Base-by-base conservation (phyloP, 805 yeast genomes). In the Saccharomyces mikatae region DNA sequence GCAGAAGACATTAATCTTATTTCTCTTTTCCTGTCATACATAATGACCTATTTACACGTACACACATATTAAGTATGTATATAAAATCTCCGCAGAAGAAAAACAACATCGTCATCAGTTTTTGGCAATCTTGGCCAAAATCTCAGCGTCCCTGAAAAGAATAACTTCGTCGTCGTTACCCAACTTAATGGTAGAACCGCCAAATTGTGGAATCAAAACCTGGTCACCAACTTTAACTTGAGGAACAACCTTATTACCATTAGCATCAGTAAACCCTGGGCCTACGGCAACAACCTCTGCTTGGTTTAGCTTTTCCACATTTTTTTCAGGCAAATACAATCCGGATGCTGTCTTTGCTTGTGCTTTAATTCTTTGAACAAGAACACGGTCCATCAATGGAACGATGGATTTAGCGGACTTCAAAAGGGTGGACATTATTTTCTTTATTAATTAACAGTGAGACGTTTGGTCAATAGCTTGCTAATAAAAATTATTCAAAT, bases 281-380 rank as follows among this genome's bases (percentile, higher is more conserved):
- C 99, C 99, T 60, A 91, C 89, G 56, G 98, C 92, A 60, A 92
- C 74, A 51, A 92, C 98, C 54, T 84, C 84, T 58, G 91, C 99
- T 74, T 89, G 87, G 79, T 88, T 88, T 69, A 90, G 81, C 77
- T 92, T 94, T 72, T 89, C 92, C 65, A 86, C 95, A 79, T 92
- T 91, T 80, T 90, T 90, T 76, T 91, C 97, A 58, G 98, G 98
- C 62, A 91, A 86, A 75, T 83, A 88, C 67, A 91, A 81, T 68
- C 98, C 98, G 48, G 94, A 84, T 55, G 96, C 87, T 56, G 98
- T 91, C 78, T 90, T 80, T 62, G 92, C 80, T 68, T 88, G 86
- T 56, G 96, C 96, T 80, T 89, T 90, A 69, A 86, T 75, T 74
- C 97, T 87, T 78, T 91, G 97, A 59, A 94, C 97, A 60, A 94